Evolutionary conservation across 2,329 filamentous ascomycete species (phyloP).

Genomic region (Fusarium veterinarium): DNA sequence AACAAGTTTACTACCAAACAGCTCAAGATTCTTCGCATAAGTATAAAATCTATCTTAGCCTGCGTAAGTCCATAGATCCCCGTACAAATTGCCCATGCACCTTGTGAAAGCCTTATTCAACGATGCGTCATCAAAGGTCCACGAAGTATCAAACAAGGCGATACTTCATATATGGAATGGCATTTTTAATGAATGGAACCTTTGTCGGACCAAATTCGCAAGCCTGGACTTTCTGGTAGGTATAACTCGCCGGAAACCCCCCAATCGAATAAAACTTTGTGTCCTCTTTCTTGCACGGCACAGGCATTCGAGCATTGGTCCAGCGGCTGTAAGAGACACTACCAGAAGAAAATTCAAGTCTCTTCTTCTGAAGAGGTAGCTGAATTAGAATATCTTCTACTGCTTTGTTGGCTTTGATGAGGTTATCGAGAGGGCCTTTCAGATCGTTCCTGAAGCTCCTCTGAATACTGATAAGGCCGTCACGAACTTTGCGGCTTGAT

Average conservation of each 20-base stretch:
- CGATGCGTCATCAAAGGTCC: rapidly evolving
- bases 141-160: not conserved
- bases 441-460: slow-evolving; percentile 21
- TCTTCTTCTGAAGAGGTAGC: slow-evolving; percentile 18
- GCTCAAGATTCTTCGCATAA: rapidly evolving
- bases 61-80: rapidly evolving
- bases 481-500: not conserved
- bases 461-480: not conserved
- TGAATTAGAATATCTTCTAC: slow-evolving; percentile 11
- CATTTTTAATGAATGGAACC: not conserved
- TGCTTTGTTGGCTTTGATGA: slow-evolving; percentile 19
- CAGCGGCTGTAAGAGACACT: slow-evolving; percentile 7
- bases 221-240: not conserved
- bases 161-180: not conserved
- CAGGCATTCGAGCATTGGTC: slow-evolving; percentile 10
- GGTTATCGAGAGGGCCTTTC: slow-evolving; percentile 7
- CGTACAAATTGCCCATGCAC: not conserved
- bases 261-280: not conserved
- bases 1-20: rapidly evolving
- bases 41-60: too few species aligned
- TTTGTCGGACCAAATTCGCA: slow-evolving; percentile 20
- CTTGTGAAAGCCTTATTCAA: too few species aligned
- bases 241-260: not conserved
- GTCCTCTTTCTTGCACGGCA: slow-evolving; percentile 9
- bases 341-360: slow-evolving; percentile 7